These are phyloP conservation scores for Boletus coccyginus DNA, from an alignment of 768 basidiomycete species.

Conservation along the genomic window DNA sequence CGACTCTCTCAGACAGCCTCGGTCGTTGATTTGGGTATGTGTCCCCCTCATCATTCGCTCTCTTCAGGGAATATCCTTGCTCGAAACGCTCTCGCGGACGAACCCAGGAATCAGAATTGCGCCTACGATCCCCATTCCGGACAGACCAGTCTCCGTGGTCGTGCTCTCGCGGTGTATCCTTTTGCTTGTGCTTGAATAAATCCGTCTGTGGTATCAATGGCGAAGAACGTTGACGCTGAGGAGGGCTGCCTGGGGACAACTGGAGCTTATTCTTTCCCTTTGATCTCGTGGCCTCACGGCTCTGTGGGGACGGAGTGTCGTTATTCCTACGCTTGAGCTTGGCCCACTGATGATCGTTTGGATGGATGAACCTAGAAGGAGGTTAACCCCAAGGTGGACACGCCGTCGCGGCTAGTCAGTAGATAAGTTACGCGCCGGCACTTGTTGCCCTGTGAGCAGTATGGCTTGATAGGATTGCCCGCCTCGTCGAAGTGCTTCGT, in stretches of 20 bases:
- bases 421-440: constrained; percentile 43
- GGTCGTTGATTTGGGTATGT: constrained; percentile 28
- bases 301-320: constrained; percentile 18
- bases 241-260: constrained; percentile 18
- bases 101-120: constrained; percentile 22
- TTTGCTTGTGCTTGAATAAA: constrained; percentile 36
- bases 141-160: constrained; percentile 21
- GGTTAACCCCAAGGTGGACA: constrained; percentile 5
- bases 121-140: constrained; percentile 23
- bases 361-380: constrained; percentile 46
- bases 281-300: constrained; percentile 19
- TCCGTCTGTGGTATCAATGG: constrained; percentile 45
- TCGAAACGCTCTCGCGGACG: constrained; percentile 19
- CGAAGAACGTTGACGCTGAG: constrained; percentile 25
- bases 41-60: constrained; percentile 23
- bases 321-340: constrained; percentile 20
- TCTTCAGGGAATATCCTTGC: constrained; percentile 22
- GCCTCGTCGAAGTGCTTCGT: constrained; percentile 47
- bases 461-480: constrained; percentile 41
- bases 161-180: constrained; percentile 20
- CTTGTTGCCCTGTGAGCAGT: constrained; percentile 45
- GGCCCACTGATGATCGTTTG: constrained; percentile 44
- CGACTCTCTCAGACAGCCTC: constrained; percentile 26
- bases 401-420: constrained; percentile 4
- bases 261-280: constrained; percentile 24